phyloP scores from a whole-genome alignment of 208 protist genomes.

The Trypanosoma vivax region DNA sequence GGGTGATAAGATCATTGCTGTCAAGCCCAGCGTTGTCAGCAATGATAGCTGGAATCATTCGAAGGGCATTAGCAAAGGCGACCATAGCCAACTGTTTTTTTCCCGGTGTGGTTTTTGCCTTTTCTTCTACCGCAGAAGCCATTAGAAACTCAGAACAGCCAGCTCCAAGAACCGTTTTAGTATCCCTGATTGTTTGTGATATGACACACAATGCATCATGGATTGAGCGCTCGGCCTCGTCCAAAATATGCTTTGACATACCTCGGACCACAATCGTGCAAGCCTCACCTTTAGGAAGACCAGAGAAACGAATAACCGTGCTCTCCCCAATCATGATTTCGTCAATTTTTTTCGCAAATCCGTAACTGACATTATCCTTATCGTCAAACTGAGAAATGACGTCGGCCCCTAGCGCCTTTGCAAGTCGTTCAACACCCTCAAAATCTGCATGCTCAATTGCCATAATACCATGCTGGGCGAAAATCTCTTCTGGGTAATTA shows the following conservation, averaged over 20 bases:
- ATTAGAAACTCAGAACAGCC: conserved; percentile 98
- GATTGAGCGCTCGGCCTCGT: conserved; percentile 99
- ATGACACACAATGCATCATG: conserved; percentile 99
- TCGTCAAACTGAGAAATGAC: conserved; percentile 99
- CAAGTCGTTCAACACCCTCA: conserved; percentile 95
- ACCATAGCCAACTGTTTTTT: conserved; percentile 91
- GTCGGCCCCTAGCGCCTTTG: conserved; percentile 95
- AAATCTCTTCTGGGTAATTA: conserved; percentile 99
- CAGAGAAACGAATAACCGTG: conserved; percentile 97
- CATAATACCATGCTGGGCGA: conserved; percentile 95
- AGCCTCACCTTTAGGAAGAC: conserved; percentile 92
- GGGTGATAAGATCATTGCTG: conserved; percentile 95
- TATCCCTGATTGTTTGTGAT: conserved; percentile 94
- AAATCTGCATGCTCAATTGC: conserved; percentile 99
- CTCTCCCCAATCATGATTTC: conserved; percentile 99
- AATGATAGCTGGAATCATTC: conserved; percentile 95
- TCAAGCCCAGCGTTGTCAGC: conserved; percentile 98
- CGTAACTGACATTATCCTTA: conserved; percentile 94
- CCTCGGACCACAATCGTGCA: conserved; percentile 99
- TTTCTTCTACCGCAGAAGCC: conserved; percentile 96
- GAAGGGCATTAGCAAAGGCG: conserved; percentile 96
- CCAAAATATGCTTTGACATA: conserved; percentile 97
- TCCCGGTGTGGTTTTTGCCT: conserved; percentile 76
- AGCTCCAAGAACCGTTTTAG: conserved; percentile 94
- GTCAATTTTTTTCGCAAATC: conserved; percentile 94